Evolutionary conservation across 2,329 filamentous ascomycete species (phyloP), one percentile per base, ranked within the genome.

Genomic region (Phaeosphaeria sp.): DNA sequence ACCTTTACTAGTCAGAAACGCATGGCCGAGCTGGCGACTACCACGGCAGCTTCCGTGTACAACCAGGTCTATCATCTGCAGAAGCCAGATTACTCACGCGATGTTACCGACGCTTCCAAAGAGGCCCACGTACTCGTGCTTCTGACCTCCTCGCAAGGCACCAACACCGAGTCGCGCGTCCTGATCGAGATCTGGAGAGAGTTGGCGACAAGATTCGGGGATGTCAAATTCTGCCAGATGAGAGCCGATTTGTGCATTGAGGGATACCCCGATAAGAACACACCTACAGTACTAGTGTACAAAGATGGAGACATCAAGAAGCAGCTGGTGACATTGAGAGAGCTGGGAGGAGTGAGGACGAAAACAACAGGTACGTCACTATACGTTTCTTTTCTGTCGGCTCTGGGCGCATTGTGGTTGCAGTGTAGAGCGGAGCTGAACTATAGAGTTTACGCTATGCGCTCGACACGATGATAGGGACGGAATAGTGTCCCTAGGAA

Each of bases 191-290:
- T 97, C 20, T 99, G 94, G 93, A 84, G 89, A 36, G 88, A 93
- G 71, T 85, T 95, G 42, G 94, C 95, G 0, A 80, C 79, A 58
- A 92, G 94, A 71, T 99, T 93, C 73, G 92, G 93, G 20, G 94
- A 99, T 64, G 83, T 99, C 77, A 99, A 99, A 80, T 99, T 99
- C 79, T 98, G 94, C 77, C 92, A 98, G 80, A 98, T 99, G 67
- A 87, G 89, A 67, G 95, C 89, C 6, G 89, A 92, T 73, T 87
- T 97, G 80, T 97, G 95, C 56, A 97, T 99, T 67, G 95, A 98
- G 76, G 92, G 92, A 42, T 99, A 99, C 77, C 95, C 95, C 1
- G 95, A 98, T 71, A 86, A 86, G 56, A 99, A 99, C 76, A 97
- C 93, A 56, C 95, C 95, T 1, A 99, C 95, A 0, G 92, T 99